Base-by-base conservation (phyloP, 306 rosid genomes). In the Vachellia collinsii region DNA sequence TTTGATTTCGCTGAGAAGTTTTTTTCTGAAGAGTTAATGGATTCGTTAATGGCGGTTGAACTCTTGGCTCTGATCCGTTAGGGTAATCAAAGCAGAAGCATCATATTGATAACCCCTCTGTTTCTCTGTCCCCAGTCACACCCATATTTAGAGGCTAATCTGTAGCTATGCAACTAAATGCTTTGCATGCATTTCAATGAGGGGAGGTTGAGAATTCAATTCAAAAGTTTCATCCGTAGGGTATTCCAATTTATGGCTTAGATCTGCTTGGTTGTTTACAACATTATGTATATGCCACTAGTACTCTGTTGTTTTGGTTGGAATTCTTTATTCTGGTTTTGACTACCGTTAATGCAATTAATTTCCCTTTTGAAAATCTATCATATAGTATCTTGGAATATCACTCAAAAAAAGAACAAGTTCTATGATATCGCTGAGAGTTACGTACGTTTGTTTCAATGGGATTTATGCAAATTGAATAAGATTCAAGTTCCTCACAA, bases 131-230 rank as follows among this genome's bases (percentile, higher is more conserved):
- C 48, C 46, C 75, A 51, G 47, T 72, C 47, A 42, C 25, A 81
- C 76, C 88, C 88, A 81, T 59, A 83, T 85, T 87, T 84, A 79
- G 87, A 83, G 82, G 85, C 84, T 86, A 87, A 89, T 86, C 74
- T 78, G 69, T 83, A 46, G 89, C 65, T 75, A 81, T 79, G 82
- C 81, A 79, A 90, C 87, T 89, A 80, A 93, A 90, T 87, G 93
- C 91, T 71, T 93, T 53, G 81, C 89, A 84, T 90, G 85, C 89
- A 86, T 84, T 89, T 92, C 86, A 87, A 88, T 78, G 88, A 69
- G 81, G 76, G 76, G 88, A 68, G 83, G 89, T 86, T 91, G 91
- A 86, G 89, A 84, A 83, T 90, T 88, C 80, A 92, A 89, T 85
- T 88, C 90, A 59, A 23, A 7, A 74, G 38, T 71, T 90, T 84